Conservation (phyloP, 2,329 filamentous ascomycete species). For the Geosmithia putterillii region DNA sequence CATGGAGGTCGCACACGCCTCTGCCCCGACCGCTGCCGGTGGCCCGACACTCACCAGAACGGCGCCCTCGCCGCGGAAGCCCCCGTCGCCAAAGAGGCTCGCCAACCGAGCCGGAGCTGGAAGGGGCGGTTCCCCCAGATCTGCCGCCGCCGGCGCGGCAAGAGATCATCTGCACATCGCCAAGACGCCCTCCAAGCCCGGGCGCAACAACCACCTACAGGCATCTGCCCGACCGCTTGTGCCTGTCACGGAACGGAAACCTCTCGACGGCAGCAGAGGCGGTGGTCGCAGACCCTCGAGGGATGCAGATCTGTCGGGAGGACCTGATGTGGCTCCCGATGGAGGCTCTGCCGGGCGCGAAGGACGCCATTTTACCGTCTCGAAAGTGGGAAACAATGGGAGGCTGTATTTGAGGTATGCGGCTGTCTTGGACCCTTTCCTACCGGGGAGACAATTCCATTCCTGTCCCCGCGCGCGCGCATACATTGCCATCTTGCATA, state of each 20-base stretch:
- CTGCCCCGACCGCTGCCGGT: slow-evolving; percentile 6
- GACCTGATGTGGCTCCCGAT: slow-evolving; percentile 48
- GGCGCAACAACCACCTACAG: not conserved
- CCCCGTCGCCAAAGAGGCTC: slow-evolving; percentile 2
- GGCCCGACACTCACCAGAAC: slow-evolving; percentile 3
- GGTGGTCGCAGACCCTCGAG: slow-evolving; percentile 27
- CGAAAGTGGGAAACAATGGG: slow-evolving; percentile 73
- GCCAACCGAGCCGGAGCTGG: not conserved
- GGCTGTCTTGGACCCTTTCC: not conserved
- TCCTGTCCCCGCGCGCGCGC: too few relatives aligned
- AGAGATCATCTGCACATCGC: not conserved
- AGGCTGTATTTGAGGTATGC: slow-evolving; percentile 70
- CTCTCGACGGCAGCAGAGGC: slow-evolving; percentile 17
- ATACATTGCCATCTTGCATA: too few relatives aligned
- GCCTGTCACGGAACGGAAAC: slow-evolving; percentile 32
- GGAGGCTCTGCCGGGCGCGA: slow-evolving; percentile 48
- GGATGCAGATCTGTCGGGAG: slow-evolving; percentile 41
- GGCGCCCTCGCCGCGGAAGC: not conserved
- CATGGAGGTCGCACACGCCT: slow-evolving; percentile 10
- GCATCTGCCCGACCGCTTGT: slow-evolving; percentile 20
- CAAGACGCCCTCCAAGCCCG: not conserved
- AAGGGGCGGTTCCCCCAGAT: slow-evolving; percentile 3
- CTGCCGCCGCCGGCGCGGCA: not conserved
- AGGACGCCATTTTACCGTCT: slow-evolving; percentile 64
- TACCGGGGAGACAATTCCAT: not conserved